Percentiles rank a stretch among this genome's conserved stretches.
phyloP scores from a whole-genome alignment of 176 grass and related monocot species.

The Aegilops umbellulata region DNA sequence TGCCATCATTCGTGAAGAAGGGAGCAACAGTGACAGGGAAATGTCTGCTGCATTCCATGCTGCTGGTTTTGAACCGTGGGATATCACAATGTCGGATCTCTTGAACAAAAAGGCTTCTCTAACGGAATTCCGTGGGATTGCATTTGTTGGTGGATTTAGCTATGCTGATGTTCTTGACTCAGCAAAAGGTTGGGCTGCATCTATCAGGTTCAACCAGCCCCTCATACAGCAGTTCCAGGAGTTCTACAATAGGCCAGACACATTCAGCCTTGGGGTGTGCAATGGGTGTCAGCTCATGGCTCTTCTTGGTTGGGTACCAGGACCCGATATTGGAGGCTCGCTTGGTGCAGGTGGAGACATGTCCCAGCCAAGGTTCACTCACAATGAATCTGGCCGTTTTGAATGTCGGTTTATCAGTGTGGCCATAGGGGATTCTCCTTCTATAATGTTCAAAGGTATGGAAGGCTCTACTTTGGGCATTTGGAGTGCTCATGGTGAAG shows the following conservation, averaged over 20 bases:
- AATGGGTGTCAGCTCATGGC: constrained; percentile 97
- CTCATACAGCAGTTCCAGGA: constrained; percentile 74
- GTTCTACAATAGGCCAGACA: constrained; percentile 75
- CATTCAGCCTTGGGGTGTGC: constrained; percentile 94
- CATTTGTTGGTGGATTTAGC: constrained; percentile 95
- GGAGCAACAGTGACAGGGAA: constrained; percentile 91
- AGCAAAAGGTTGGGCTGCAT: constrained; percentile 89
- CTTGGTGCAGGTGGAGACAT: constrained; percentile 62
- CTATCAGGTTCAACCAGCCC: constrained; percentile 81
- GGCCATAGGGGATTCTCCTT: constrained; percentile 55
- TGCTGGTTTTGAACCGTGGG: constrained; percentile 96
- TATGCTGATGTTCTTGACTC: constrained; percentile 91
- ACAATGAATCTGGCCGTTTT: constrained; percentile 88
- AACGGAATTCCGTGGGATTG: constrained; percentile 61
- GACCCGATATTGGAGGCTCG: constrained; percentile 51
- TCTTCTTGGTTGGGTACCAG: constrained; percentile 96
- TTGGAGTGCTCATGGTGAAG: constrained; percentile 83
- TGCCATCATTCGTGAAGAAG: constrained; percentile 94
- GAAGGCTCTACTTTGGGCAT: constrained; percentile 76
- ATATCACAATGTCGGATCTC: constrained; percentile 84
- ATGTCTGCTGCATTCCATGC: constrained; percentile 83
- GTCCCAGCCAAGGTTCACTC: constrained; percentile 89
- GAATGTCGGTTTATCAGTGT: constrained; percentile 84
- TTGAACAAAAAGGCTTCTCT: constrained; percentile 53
- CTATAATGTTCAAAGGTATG: constrained; percentile 94